Evolutionary conservation across 2,329 filamentous ascomycete genomes (phyloP).

Genomic region (Colletotrichum melonis): DNA sequence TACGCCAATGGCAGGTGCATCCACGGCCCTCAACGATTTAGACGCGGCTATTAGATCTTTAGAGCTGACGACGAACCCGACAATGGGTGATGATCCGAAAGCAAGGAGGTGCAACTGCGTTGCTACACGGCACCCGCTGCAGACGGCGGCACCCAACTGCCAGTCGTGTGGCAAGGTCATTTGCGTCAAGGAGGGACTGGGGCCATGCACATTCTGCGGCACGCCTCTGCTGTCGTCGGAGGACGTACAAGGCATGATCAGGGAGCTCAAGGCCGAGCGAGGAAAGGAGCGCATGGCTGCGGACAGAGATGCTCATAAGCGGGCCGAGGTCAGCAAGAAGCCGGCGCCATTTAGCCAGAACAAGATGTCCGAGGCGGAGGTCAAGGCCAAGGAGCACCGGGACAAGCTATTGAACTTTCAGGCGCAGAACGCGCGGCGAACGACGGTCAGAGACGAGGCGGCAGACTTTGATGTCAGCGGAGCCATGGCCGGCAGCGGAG

Average conservation of each 20-base stretch:
- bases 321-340: slow-evolving; percentile 71
- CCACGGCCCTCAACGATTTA: slow-evolving; percentile 76
- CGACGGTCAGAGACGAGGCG: slow-evolving; percentile 88
- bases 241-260: slow-evolving; percentile 88
- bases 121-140: slow-evolving; percentile 85
- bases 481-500: slow-evolving; percentile 55
- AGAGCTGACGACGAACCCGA: slow-evolving; percentile 92
- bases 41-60: slow-evolving; percentile 88
- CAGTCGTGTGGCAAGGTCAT: slow-evolving; percentile 93
- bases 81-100: slow-evolving; percentile 65
- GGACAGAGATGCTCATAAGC: slow-evolving; percentile 77
- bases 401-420: slow-evolving; percentile 87
- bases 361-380: slow-evolving; percentile 67
- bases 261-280: slow-evolving; percentile 84
- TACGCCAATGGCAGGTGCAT: slow-evolving; percentile 84
- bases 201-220: slow-evolving; percentile 92
- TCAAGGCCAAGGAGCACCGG: slow-evolving; percentile 79
- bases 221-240: slow-evolving; percentile 75
- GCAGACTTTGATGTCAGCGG: slow-evolving; percentile 67
- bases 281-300: slow-evolving; percentile 87
- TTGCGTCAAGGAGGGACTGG: slow-evolving; percentile 92
- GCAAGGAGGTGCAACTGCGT: slow-evolving; percentile 87
- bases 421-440: slow-evolving; percentile 85
- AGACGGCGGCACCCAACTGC: slow-evolving; percentile 94
- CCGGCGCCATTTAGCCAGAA: slow-evolving; percentile 70